Evolutionary conservation across 768 basidiomycete genomes (phyloP), one percentile per base, ranked within the genome.

Genomic region (Tephrocybe sp.): DNA sequence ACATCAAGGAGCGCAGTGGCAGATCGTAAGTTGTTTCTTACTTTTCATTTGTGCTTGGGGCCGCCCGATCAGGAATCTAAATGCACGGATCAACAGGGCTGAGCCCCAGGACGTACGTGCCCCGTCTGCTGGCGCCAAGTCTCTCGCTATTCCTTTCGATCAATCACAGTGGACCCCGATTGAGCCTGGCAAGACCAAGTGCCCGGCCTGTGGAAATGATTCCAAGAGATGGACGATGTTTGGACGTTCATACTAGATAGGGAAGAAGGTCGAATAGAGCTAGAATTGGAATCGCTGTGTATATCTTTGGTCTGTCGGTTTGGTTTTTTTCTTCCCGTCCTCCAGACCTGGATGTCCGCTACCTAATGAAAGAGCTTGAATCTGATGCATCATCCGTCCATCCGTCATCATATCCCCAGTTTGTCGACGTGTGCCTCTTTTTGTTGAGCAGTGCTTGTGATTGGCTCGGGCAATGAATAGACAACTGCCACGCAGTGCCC

Each of bases 201-300:
- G 97, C 69, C 80, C 90, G 48, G 90, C 82, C 11, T 99, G 97
- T 67, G 90, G 87, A 25, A 75, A 79, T 55, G 84, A 90, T 62
- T 90, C 94, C 50, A 98, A 97, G 75, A 80, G 90, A 61, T 98
- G 94, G 94, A 95, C 95, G 58, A 76, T 99, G 81, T 99, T 98
- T 70, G 97, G 97, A 33, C 78, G 92, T 60, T 89, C 87, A 18
- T 93, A 92, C 64, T 93, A 79, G 66, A 57, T 12, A 12, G 34
- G 40, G n/a, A 32, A 18, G n/a, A 20, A 18, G 18, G 17, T 4
- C 24, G 20, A 33, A 24, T 45, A 32, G 32, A 50, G 18, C 28
- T 44, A 24, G 25, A 41, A 41, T 50, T 54, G 39, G 24, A 48
- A 44, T 45, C 46, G 32, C 10, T 45, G 11, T 55, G 48, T 53